phyloP scores from a whole-genome alignment of 441 rosid species.

The Erodium texanum region DNA sequence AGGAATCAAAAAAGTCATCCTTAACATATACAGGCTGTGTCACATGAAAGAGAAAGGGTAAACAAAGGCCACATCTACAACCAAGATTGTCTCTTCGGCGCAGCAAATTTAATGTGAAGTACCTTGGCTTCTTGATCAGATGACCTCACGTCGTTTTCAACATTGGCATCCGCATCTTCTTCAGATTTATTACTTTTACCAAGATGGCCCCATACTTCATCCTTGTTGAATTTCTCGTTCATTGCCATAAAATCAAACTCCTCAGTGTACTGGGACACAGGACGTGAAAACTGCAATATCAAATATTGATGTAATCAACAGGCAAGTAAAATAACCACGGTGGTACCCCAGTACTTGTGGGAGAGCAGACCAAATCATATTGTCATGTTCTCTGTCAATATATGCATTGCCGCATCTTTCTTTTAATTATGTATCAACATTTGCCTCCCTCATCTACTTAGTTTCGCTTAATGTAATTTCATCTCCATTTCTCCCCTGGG shows the following conservation, averaged over 20 bases:
- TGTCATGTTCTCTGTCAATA: too few relatives aligned
- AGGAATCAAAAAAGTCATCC: slow-evolving; percentile 28
- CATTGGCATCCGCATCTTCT: slow-evolving; percentile 16
- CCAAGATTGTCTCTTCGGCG: neutral
- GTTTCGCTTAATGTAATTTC: too few relatives aligned
- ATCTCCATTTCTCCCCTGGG: too few relatives aligned
- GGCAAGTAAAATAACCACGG: neutral
- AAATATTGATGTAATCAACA: neutral
- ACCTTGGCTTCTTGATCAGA: neutral
- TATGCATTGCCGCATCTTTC: too few relatives aligned
- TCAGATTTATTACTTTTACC: slow-evolving; percentile 16
- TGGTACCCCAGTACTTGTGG: neutral
- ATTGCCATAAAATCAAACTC: slow-evolving; percentile 30
- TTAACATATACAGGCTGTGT: slow-evolving; percentile 25
- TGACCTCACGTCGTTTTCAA: slow-evolving; percentile 14
- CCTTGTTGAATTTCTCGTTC: slow-evolving; percentile 28
- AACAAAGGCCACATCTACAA: neutral
- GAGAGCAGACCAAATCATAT: neutral
- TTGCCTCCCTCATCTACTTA: too few relatives aligned
- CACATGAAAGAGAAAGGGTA: neutral
- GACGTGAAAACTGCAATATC: slow-evolving; percentile 15
- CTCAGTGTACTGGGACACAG: slow-evolving; percentile 17
- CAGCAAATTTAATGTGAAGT: neutral
- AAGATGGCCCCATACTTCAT: slow-evolving; percentile 25
- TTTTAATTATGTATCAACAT: too few relatives aligned